A percentile compares a stretch with the other conserved stretches of the same genome.
Evolutionary conservation across 805 yeast genomes (phyloP).

Genomic region (Myxozyma vanderwaltii): DNA sequence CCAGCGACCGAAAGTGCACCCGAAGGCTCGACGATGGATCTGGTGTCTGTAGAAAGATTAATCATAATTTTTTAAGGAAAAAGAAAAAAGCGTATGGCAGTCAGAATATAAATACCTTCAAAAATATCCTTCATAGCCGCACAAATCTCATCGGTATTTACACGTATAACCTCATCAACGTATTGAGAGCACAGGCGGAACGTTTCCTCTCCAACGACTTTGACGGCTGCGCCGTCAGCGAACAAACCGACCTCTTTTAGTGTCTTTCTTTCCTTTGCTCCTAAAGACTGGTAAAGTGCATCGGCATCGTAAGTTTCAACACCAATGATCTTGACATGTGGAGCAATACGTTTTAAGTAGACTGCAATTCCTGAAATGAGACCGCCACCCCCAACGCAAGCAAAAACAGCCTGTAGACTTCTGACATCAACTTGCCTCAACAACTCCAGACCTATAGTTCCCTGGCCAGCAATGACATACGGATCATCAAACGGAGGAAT

Average conservation of each 20-base stretch:
- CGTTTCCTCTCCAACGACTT: slow-evolving; percentile 84
- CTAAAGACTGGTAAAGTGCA: slow-evolving; percentile 76
- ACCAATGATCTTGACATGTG: slow-evolving; percentile 94
- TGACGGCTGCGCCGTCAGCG: slow-evolving; percentile 99
- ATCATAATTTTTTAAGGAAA: neutral
- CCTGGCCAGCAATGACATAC: slow-evolving; percentile 97
- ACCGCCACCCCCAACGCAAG: slow-evolving; percentile 98
- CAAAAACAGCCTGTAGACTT: slow-evolving; percentile 71
- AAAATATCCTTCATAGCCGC: slow-evolving; percentile 97
- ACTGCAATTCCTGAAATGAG: slow-evolving; percentile 87
- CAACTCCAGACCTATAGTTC: slow-evolving; percentile 92
- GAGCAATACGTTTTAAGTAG: slow-evolving; percentile 91
- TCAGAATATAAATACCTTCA: slow-evolving; percentile 51
- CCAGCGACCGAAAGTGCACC: slow-evolving; percentile 98
- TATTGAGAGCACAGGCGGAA: slow-evolving; percentile 74
- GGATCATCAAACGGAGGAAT: slow-evolving; percentile 99
- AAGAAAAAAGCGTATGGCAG: neutral
- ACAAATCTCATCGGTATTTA: slow-evolving; percentile 88
- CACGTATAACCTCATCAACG: slow-evolving; percentile 87
- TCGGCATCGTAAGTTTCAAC: slow-evolving; percentile 96
- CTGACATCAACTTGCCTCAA: slow-evolving; percentile 76
- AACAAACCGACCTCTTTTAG: slow-evolving; percentile 85
- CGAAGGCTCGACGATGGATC: slow-evolving; percentile 92
- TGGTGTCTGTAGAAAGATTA: slow-evolving; percentile 57
- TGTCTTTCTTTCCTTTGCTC: slow-evolving; percentile 55